Conservation (phyloP, 1,139 yeast species). For the Yamadazyma triangularis region DNA sequence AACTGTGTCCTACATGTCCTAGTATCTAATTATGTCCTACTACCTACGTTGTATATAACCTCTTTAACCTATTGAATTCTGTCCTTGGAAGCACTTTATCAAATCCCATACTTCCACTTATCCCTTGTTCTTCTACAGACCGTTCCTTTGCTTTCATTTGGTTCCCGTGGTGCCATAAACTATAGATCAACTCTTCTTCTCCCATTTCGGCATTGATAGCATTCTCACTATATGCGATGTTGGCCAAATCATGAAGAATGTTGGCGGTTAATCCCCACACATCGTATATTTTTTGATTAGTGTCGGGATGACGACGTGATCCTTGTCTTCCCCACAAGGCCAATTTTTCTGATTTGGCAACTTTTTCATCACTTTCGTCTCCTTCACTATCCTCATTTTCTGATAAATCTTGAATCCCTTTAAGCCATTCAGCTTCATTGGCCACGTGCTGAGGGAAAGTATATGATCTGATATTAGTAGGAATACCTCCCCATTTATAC, state of each 20-base stretch:
- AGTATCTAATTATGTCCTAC: neutral
- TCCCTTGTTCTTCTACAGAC: slow-evolving; percentile 30
- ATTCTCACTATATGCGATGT: slow-evolving; percentile 39
- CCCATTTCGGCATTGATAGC: slow-evolving; percentile 36
- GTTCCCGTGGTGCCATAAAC: slow-evolving; percentile 48
- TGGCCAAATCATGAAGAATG: slow-evolving; percentile 73
- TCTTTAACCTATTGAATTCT: slow-evolving; percentile 39
- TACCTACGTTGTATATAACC: slow-evolving; percentile 26
- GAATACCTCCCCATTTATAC: slow-evolving; percentile 66
- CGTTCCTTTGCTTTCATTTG: slow-evolving; percentile 35
- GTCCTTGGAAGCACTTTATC: slow-evolving; percentile 46
- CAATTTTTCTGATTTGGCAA: slow-evolving; percentile 6
- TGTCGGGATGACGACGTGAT: slow-evolving; percentile 31
- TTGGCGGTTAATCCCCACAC: slow-evolving; percentile 94
- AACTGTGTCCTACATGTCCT: slow-evolving; percentile 1
- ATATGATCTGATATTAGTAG: slow-evolving; percentile 60
- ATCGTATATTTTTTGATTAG: slow-evolving; percentile 50
- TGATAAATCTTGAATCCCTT: slow-evolving; percentile 49
- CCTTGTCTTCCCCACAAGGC: slow-evolving; percentile 41
- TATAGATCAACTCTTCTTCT: slow-evolving; percentile 63
- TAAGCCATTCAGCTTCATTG: slow-evolving; percentile 61
- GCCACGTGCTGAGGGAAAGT: slow-evolving; percentile 53
- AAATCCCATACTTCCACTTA: slow-evolving; percentile 38
- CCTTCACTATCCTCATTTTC: slow-evolving; percentile 42
- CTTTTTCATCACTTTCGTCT: slow-evolving; percentile 6